A percentile compares a stretch with the other conserved stretches of the same genome.
These are phyloP conservation scores for Toxicodendron radicans DNA, from an alignment of 345 rosid genomes.

Conservation along the genomic window DNA sequence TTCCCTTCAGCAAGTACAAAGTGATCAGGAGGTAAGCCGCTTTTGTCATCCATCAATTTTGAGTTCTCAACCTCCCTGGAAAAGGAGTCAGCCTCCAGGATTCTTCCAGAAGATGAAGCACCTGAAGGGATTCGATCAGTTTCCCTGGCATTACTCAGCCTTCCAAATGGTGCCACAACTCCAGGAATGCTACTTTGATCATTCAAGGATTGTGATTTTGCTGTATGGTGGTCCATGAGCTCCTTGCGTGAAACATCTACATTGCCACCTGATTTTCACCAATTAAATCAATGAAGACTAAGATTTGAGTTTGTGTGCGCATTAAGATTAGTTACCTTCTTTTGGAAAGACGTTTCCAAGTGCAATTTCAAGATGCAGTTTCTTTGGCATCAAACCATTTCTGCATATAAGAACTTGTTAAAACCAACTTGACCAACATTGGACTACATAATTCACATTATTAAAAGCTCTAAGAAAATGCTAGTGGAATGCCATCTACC, in stretches of 20 bases:
- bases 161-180: conserved; percentile 43
- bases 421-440: background rate
- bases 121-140: conserved; percentile 33
- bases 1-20: conserved; percentile 47
- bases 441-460: background rate
- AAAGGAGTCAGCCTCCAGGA: conserved; percentile 44
- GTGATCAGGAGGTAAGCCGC: conserved; percentile 32
- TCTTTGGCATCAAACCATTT: conserved; percentile 77
- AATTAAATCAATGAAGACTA: conserved; percentile 9
- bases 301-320: too few species aligned
- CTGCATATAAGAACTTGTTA: conserved; percentile 38
- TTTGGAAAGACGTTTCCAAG: conserved; percentile 68
- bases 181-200: conserved; percentile 47
- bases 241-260: conserved; percentile 58
- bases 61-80: conserved; percentile 46
- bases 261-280: conserved; percentile 35
- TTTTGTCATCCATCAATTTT: conserved; percentile 45
- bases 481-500: conserved; percentile 41
- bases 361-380: conserved; percentile 82
- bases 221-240: conserved; percentile 45
- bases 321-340: conserved; percentile 54
- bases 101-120: conserved; percentile 47
- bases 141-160: conserved; percentile 46
- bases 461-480: conserved; percentile 13
- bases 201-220: conserved; percentile 42